These are phyloP conservation scores for Hypoxylon sp. DNA, from an alignment of 2,329 filamentous ascomycete genomes.

Conservation along the genomic window DNA sequence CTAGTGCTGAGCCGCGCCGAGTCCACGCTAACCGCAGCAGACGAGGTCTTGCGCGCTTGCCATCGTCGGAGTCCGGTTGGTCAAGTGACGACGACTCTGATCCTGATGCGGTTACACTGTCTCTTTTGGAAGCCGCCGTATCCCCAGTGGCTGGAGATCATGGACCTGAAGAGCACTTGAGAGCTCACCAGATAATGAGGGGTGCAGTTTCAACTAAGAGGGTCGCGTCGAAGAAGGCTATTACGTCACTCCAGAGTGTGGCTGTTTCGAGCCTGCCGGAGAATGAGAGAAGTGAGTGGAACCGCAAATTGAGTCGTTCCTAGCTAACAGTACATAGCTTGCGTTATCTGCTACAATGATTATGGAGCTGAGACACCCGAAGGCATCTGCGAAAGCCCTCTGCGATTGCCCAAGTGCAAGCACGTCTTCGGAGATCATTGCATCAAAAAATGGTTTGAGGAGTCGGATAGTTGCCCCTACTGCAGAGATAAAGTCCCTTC, in stretches of 20 bases:
- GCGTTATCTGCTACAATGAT: slow-evolving; percentile 74
- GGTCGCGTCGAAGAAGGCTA: slow-evolving; percentile 62
- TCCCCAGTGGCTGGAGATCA: not conserved
- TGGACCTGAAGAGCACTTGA: slow-evolving; percentile 51
- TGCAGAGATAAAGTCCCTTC: slow-evolving; percentile 72
- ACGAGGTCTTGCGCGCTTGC: slow-evolving; percentile 23
- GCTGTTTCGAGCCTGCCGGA: slow-evolving; percentile 59
- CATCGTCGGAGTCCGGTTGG: slow-evolving; percentile 33
- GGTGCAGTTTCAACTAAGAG: slow-evolving; percentile 59
- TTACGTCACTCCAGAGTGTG: slow-evolving; percentile 62
- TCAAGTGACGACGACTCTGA: slow-evolving; percentile 43
- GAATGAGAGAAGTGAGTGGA: slow-evolving; percentile 61
- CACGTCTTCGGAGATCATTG: slow-evolving; percentile 74
- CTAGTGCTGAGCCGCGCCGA: slow-evolving; percentile 19
- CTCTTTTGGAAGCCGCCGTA: slow-evolving; percentile 24
- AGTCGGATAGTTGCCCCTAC: slow-evolving; percentile 73
- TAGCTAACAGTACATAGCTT: slow-evolving; percentile 57
- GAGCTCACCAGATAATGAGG: slow-evolving; percentile 61
- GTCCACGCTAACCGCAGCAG: slow-evolving; percentile 15
- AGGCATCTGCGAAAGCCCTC: slow-evolving; percentile 66
- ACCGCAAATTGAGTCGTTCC: not conserved
- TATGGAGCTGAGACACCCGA: slow-evolving; percentile 69
- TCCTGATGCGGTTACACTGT: slow-evolving; percentile 22
- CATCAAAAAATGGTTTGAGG: slow-evolving; percentile 74
- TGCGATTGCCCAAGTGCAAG: slow-evolving; percentile 71